phyloP scores from a whole-genome alignment of 2,329 filamentous ascomycete genomes.

The Geosmithia flava region DNA sequence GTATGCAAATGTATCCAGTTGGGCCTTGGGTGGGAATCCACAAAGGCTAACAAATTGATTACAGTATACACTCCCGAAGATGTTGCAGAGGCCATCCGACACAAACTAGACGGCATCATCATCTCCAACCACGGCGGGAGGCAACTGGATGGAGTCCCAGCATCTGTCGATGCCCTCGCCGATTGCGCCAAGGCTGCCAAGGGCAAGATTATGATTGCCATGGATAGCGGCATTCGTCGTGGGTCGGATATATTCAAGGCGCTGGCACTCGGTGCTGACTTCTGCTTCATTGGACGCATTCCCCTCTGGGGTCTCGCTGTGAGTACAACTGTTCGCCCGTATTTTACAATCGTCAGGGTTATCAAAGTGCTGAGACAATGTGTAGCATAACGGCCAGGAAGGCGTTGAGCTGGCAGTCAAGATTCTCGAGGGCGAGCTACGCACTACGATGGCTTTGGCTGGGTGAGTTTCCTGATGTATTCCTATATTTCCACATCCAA shows the following conservation, averaged over 20 bases:
- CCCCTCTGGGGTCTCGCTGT: conserved; percentile 19
- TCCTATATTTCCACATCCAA: too few relatives aligned
- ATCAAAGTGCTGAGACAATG: not conserved
- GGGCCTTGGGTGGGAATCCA: not conserved
- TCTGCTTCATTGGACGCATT: conserved; percentile 29
- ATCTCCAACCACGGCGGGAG: conserved; percentile 29
- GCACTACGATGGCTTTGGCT: conserved; percentile 12
- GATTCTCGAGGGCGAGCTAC: conserved; percentile 16
- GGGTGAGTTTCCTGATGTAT: too few relatives aligned
- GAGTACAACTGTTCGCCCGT: conserved; percentile 2
- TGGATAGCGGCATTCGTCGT: conserved; percentile 25
- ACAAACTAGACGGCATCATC: conserved; percentile 23
- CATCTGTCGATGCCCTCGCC: conserved; percentile 40
- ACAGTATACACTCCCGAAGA: conserved; percentile 7
- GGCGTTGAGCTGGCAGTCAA: conserved; percentile 18
- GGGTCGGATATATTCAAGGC: conserved; percentile 27
- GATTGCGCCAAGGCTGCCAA: conserved; percentile 35
- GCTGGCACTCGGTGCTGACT: conserved; percentile 24
- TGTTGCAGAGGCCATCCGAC: conserved; percentile 7
- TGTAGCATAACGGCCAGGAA: conserved; percentile 16
- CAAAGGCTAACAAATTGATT: not conserved
- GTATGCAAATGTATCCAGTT: conserved; percentile 16
- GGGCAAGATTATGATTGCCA: conserved; percentile 26
- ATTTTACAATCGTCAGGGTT: not conserved
- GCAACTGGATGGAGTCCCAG: conserved; percentile 23